Conservation (phyloP, 352 stramenopile species). For the Globisporangium acanthophoron region DNA sequence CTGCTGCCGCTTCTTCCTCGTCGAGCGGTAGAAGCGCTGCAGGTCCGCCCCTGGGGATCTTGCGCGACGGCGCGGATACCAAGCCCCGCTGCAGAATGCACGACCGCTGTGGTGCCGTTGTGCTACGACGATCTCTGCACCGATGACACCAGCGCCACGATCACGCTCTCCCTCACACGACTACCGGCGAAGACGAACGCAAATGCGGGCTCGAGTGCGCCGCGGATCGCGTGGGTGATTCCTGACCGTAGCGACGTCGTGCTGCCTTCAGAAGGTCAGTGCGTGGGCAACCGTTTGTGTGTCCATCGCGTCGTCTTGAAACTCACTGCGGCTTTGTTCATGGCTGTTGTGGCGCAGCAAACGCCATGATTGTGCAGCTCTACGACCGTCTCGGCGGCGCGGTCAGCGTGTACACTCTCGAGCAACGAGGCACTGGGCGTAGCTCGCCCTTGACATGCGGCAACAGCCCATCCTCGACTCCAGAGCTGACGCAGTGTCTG, state of each 20-base stretch:
- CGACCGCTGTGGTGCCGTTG: conserved; percentile 30
- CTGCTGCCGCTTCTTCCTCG: not conserved
- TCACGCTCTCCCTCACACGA: conserved; percentile 49
- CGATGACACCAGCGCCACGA: conserved; percentile 24
- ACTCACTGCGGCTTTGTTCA: not conserved
- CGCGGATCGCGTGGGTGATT: conserved; percentile 28
- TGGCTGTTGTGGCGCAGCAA: conserved; percentile 2
- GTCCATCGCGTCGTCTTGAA: too few species aligned
- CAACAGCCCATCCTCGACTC: not conserved
- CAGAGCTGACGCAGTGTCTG: not conserved
- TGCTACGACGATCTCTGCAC: conserved; percentile 42
- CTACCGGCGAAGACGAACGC: conserved; percentile 13
- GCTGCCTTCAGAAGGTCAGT: conserved; percentile 6
- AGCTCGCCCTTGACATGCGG: conserved; percentile 6
- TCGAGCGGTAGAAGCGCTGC: not conserved
- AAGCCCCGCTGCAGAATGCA: conserved; percentile 19
- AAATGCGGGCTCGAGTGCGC: not conserved
- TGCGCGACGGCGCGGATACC: not conserved
- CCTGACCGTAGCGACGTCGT: conserved; percentile 22
- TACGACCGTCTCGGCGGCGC: conserved; percentile 30
- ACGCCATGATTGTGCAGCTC: conserved; percentile 34
- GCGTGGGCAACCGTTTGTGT: not conserved
- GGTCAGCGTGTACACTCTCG: conserved; percentile 48
- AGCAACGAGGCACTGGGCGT: conserved; percentile 40
- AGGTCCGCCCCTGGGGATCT: conserved; percentile 3